Evolutionary conservation across 495 filamentous ascomycete species (phyloP).

Genomic region (Cercophora sp.): DNA sequence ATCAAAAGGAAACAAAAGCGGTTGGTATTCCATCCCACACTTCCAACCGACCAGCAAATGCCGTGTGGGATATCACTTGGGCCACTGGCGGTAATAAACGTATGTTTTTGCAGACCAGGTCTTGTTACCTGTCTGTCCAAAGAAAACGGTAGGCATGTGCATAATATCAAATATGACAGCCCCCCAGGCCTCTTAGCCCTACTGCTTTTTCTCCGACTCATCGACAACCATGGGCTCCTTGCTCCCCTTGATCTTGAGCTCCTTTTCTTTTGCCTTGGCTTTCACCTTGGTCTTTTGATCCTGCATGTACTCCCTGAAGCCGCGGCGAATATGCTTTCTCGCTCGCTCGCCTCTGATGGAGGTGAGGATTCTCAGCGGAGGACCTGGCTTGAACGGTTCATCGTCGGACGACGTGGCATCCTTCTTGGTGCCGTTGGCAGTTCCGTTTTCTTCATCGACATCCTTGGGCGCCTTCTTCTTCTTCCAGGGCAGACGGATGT

Average conservation of each 20-base stretch:
- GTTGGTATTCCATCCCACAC: too few species aligned
- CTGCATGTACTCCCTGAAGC: constrained; percentile 27
- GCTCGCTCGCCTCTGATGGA: constrained; percentile 24
- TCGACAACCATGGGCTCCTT: too few species aligned
- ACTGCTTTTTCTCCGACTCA: too few species aligned
- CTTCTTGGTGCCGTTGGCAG: not conserved
- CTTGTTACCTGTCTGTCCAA: too few species aligned
- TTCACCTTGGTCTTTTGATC: constrained; percentile 25
- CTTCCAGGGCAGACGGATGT: constrained; percentile 19
- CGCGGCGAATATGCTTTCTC: constrained; percentile 16
- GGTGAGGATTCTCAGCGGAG: constrained; percentile 22
- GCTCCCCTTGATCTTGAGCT: not conserved
- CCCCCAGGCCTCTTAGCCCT: too few species aligned
- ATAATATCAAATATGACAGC: too few species aligned
- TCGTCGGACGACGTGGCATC: constrained; percentile 7
- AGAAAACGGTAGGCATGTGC: too few species aligned
- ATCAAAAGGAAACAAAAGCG: too few species aligned
- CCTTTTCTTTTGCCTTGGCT: not conserved
- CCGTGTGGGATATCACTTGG: too few species aligned
- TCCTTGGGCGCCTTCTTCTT: constrained; percentile 3
- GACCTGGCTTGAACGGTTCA: constrained; percentile 3
- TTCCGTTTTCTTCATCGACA: not conserved
- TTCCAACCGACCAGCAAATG: too few species aligned
- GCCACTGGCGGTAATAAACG: too few species aligned
- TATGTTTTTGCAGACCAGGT: too few species aligned